Conservation (phyloP, 495 filamentous ascomycete species). For the Aspergillus sclerotiicarbonarius region DNA sequence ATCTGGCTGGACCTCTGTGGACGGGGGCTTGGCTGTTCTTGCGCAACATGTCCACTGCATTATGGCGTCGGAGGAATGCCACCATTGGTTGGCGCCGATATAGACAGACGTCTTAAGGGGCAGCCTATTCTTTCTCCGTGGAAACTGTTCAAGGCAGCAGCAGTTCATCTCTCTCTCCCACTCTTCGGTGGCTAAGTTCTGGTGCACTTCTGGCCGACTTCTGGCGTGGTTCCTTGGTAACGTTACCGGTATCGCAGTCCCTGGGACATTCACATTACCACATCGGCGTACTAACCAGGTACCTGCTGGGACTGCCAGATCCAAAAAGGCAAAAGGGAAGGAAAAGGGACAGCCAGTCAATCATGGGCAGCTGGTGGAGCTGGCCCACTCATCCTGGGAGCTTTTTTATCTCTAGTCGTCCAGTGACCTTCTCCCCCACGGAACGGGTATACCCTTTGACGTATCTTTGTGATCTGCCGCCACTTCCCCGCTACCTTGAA, state of each 20-base stretch:
- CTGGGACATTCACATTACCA: neutral
- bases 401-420: slow-evolving; percentile 16
- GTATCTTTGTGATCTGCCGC: slow-evolving; percentile 35
- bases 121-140: neutral
- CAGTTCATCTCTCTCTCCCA: neutral
- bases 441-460: slow-evolving; percentile 43
- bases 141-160: neutral
- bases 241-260: neutral
- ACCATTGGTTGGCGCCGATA: neutral
- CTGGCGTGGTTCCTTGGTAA: neutral
- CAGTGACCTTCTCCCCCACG: slow-evolving; percentile 22
- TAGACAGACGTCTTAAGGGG: neutral
- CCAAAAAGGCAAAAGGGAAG: slow-evolving; percentile 9
- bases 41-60: slow-evolving; percentile 6
- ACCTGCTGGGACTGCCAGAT: slow-evolving; percentile 1
- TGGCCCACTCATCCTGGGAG: slow-evolving; percentile 15
- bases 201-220: neutral
- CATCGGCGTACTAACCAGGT: neutral
- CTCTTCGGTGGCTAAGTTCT: neutral
- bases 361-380: slow-evolving; percentile 14
- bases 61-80: slow-evolving; percentile 11
- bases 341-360: slow-evolving; percentile 14
- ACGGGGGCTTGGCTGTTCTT: slow-evolving; percentile 9
- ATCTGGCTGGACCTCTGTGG: neutral
- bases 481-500: slow-evolving; percentile 43